Base-by-base conservation (phyloP, 78 protist species). In the Mantamonas sphyraenae region DNA sequence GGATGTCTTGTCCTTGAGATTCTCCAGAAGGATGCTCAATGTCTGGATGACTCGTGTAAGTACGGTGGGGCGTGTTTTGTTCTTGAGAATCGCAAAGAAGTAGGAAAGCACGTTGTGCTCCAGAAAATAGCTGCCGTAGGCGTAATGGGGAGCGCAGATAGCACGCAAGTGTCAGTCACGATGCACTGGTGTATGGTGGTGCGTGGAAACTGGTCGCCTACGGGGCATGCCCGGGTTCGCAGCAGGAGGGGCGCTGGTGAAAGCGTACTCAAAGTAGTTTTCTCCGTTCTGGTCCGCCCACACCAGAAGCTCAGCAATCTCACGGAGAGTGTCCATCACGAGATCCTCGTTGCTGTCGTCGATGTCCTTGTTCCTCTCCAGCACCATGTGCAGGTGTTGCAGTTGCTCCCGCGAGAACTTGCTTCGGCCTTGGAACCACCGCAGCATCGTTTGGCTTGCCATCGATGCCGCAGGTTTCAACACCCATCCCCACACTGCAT, bases 281-380 rank as follows among this genome's bases (percentile, higher is more conserved):
- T 28, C n/a, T 64, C 84, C 73, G 76, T 92, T 68, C 82, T 88
- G 88, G 51, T 92, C 96, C 64, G 93, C 93, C 96, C 96, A 92
- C 43, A 88, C 79, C 64, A 88, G 56, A 3, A 88, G 77, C 68
- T 92, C 96, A 22, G 91, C 86, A 26, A 87, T 63, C 62, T 73
- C 73, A 37, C 86, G 64, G 0, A 92, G 79, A 12, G 83, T 47
- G 68, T 87, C 93, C 16, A 92, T 75, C 45, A 92, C 45, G 33
- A 56, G 59, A 38, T 56, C 60, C 20, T 76, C 42, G 45, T 85
- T 76, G 42, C 60, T 62, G 24, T 57, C 71, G 19, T 73, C 76
- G 34, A 81, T 69, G 8, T 40, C 35, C 38, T 51, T 59, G 26
- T 81, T 73, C 39, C 74, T 72, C 45, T 38, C 47, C 37, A 81